Conservation (phyloP, 1,284 basidiomycete genomes). For the Cryptococcus sp. region DNA sequence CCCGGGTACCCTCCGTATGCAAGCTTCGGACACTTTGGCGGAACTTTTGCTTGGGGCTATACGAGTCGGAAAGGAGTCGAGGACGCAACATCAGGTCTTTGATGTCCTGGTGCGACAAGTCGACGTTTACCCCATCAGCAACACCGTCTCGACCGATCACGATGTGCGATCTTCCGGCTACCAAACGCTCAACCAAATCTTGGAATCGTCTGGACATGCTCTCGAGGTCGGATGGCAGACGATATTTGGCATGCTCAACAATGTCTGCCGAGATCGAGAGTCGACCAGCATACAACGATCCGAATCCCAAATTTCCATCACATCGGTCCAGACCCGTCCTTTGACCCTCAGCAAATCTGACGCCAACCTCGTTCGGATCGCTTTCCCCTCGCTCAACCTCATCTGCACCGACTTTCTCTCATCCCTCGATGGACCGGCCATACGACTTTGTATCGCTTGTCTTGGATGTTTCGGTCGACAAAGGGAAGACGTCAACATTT, state of each 20-base stretch:
- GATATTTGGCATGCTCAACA: constrained; percentile 83
- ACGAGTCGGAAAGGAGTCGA: constrained; percentile 54
- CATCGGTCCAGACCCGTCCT: constrained; percentile 11
- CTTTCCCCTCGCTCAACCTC: constrained; percentile 87
- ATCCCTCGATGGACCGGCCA: constrained; percentile 68
- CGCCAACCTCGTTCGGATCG: constrained; percentile 54
- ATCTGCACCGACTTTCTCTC: constrained; percentile 86
- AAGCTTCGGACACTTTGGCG: constrained; percentile 79
- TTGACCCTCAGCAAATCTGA: constrained; percentile 28
- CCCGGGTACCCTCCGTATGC: constrained; percentile 72
- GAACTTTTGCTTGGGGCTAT: constrained; percentile 65
- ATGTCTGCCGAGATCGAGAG: constrained; percentile 56
- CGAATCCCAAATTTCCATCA: constrained; percentile 10
- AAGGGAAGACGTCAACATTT: constrained; percentile 84
- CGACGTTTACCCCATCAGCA: constrained; percentile 46
- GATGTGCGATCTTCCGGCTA: constrained; percentile 82
- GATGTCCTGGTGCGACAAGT: constrained; percentile 76
- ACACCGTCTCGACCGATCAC: constrained; percentile 41
- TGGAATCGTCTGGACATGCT: constrained; percentile 86
- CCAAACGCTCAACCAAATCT: constrained; percentile 79
- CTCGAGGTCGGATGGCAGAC: constrained; percentile 86
- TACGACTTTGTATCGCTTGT: constrained; percentile 80
- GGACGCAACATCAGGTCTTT: constrained; percentile 74
- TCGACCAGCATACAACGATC: constrained; percentile 2
- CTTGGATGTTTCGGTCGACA: constrained; percentile 87